A percentile compares a stretch with the other conserved stretches of the same genome.
phyloP scores from a whole-genome alignment of 2,329 filamentous ascomycete genomes.

The Lomentospora prolificans region DNA sequence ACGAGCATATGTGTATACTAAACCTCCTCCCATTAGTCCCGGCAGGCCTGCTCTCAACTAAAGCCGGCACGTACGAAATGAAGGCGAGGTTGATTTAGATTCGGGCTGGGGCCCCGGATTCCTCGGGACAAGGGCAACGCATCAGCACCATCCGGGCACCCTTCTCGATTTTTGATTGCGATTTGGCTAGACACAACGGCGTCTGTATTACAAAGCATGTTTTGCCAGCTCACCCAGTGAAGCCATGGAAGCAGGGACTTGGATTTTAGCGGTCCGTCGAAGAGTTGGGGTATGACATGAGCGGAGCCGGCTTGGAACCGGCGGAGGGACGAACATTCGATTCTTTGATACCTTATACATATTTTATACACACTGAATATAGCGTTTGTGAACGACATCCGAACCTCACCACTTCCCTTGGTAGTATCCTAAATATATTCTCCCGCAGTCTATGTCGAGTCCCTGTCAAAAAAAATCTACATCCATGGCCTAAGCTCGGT shows the following conservation, averaged over 20 bases:
- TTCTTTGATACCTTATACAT: constrained; percentile 1
- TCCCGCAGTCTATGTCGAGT: too few species aligned
- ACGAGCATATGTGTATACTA: neutral
- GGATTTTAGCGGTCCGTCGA: too few species aligned
- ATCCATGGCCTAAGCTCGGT: too few species aligned
- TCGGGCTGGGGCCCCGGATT: neutral
- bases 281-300: too few species aligned
- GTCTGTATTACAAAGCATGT: neutral
- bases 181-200: neutral
- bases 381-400: neutral
- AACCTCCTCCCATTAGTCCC: neutral
- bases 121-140: too few species aligned
- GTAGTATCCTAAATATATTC: too few species aligned
- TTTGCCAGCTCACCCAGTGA: neutral
- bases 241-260: neutral
- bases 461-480: too few species aligned
- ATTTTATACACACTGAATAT: neutral
- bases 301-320: neutral
- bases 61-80: neutral
- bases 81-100: neutral
- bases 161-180: neutral
- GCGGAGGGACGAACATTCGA: neutral
- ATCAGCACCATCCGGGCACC: too few species aligned
- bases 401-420: too few species aligned
- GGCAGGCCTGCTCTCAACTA: neutral